phyloP scores from a whole-genome alignment of 352 stramenopile species.

The Phytophthora hibernalis region DNA sequence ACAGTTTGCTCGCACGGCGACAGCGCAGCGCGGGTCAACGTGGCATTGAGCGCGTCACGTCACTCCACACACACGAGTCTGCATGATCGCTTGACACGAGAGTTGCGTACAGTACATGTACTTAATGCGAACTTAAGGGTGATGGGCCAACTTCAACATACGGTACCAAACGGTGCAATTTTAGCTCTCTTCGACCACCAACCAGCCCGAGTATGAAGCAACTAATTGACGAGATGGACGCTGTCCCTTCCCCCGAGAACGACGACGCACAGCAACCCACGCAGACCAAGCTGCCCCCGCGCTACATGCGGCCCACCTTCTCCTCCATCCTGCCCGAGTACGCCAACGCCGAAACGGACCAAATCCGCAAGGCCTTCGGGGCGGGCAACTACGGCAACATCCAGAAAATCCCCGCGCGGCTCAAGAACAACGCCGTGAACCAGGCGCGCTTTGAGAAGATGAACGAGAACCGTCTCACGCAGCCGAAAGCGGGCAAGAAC shows the following conservation, averaged over 20 bases:
- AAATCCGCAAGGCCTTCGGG: slow-evolving; percentile 80
- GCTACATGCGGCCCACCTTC: slow-evolving; percentile 89
- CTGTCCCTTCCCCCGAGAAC: slow-evolving; percentile 1
- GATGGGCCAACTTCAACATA: slow-evolving; percentile 33
- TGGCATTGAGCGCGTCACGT: slow-evolving; percentile 20
- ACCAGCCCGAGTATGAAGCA: neutral
- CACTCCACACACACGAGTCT: neutral
- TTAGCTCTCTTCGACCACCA: slow-evolving; percentile 12
- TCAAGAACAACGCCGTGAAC: slow-evolving; percentile 68
- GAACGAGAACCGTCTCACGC: slow-evolving; percentile 73
- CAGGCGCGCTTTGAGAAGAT: slow-evolving; percentile 77
- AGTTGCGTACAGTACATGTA: no score
- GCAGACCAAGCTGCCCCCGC: slow-evolving; percentile 43
- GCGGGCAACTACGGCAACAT: slow-evolving; percentile 74
- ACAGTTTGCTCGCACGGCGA: slow-evolving; percentile 16
- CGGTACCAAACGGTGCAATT: slow-evolving; percentile 26
- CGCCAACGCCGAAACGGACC: slow-evolving; percentile 75
- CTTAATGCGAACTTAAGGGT: slow-evolving; percentile 22
- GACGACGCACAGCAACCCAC: slow-evolving; percentile 2
- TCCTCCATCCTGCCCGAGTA: slow-evolving; percentile 83
- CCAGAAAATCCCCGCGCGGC: slow-evolving; percentile 62
- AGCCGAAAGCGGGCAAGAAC: slow-evolving; percentile 49
- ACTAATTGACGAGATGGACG: slow-evolving; percentile 5
- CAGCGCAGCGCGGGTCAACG: slow-evolving; percentile 16
- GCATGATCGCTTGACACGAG: neutral